Evolutionary conservation across 1,284 basidiomycete species (phyloP), one percentile per base, ranked within the genome.

Genomic region (Fistulina hepatica): DNA sequence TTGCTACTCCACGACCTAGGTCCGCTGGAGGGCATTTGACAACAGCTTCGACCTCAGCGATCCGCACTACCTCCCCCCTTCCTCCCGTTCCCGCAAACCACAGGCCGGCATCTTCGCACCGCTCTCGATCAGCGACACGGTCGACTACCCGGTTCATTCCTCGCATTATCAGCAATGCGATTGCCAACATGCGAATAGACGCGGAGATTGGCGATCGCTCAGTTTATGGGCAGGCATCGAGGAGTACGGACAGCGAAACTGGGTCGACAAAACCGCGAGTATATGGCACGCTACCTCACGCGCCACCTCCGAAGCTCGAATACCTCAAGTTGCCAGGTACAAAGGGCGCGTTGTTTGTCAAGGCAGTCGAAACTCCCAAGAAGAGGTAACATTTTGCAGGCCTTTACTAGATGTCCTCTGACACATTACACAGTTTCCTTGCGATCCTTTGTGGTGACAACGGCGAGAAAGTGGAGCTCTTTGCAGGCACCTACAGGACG

Each of bases 251-350:
- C 23, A 34, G 51, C 3, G 65, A 67, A 25, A 46, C 49, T 23
- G 33, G 58, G 62, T 15, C 52, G 48, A 20, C 53, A 51, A 47
- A 63, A 55, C n/a, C n/a, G 48, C 56, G 44, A 26, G 43, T 22
- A 23, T 20, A 44, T 8, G 52, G 58, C 15, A 47, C 55, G n/a
- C 52, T 64, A 23, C 54, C 66, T 11, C 73, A 71, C 43, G 61
- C 72, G 3, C 76, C 81, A n/a, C 76, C 83, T 5, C 82, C 83
- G 3, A 88, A 88, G 54, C 57, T 91, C 31, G 86, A 91, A 54
- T 91, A 89, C 51, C 81, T 90, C 44, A 91, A 91, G 57, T 67
- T 91, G 7, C 86, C 88, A 6, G 81, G 86, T n/a, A 91, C 86
- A 2, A 90, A 88, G 54, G 81, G 82, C 35, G 76, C 86, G 11